phyloP scores from a whole-genome alignment of 2,329 filamentous ascomycete species.

The Fusarium denticulatum region DNA sequence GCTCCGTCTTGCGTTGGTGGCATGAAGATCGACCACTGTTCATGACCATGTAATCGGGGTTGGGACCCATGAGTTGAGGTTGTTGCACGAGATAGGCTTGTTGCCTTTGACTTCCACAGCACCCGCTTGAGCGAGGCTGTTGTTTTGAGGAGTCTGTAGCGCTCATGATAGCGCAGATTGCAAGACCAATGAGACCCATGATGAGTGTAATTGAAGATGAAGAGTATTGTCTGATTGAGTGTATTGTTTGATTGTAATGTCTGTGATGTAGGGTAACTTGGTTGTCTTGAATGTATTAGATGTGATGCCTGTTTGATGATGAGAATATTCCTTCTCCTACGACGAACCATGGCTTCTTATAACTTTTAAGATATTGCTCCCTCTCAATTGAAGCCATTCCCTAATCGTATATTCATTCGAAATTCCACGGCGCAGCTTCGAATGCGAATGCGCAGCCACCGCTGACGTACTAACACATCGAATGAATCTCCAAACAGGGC shows the following conservation, averaged over 20 bases:
- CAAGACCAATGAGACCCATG: constrained; percentile 37
- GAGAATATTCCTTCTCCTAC: not conserved
- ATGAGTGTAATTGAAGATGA: not conserved
- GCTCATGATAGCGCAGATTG: constrained; percentile 1
- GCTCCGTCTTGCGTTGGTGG: constrained; percentile 28
- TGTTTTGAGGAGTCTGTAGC: not conserved
- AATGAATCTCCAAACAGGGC: constrained; percentile 27
- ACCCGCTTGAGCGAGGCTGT: not conserved
- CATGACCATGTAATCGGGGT: not conserved
- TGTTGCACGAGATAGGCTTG: constrained; percentile 4
- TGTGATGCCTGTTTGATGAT: not conserved
- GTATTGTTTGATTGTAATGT: not conserved
- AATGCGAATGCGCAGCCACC: constrained; percentile 30
- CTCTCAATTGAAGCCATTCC: not conserved
- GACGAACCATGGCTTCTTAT: constrained; percentile 14
- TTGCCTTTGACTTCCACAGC: not conserved
- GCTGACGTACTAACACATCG: constrained; percentile 23
- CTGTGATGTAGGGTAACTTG: not conserved
- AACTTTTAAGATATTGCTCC: not conserved
- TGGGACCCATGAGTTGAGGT: not conserved
- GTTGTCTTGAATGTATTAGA: not conserved
- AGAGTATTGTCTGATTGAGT: not conserved
- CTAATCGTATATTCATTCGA: constrained; percentile 30
- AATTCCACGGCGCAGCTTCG: not conserved
- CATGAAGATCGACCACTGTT: constrained; percentile 3